Percentiles rank a stretch among this genome's conserved stretches.
phyloP scores from a whole-genome alignment of 1,284 basidiomycete species.

The Trametes pubescens region DNA sequence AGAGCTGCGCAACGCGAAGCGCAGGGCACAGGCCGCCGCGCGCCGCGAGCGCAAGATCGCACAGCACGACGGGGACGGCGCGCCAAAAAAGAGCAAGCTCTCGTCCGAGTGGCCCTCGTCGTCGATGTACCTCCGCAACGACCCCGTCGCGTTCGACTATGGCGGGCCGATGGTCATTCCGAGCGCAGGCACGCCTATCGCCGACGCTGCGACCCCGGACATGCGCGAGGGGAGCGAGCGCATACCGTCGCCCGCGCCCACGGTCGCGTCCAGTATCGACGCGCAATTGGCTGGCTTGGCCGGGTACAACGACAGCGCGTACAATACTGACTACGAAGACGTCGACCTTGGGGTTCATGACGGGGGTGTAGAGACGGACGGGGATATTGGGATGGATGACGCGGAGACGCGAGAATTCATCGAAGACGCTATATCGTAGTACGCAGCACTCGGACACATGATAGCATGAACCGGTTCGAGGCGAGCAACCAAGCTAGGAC shows the following conservation, averaged over 20 bases:
- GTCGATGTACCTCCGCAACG: constrained; percentile 17
- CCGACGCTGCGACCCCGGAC: constrained; percentile 20
- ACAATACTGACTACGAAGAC: constrained; percentile 44
- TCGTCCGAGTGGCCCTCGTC: constrained; percentile 24
- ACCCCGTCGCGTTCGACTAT: constrained; percentile 28
- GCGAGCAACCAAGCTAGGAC: constrained; percentile 4
- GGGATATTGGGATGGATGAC: constrained; percentile 36
- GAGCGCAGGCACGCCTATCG: constrained; percentile 8
- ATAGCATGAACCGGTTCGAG: background rate
- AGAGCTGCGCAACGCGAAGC: constrained; percentile 39
- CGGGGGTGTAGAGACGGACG: constrained; percentile 27
- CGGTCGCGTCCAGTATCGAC: constrained; percentile 56
- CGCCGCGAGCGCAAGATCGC: constrained; percentile 35
- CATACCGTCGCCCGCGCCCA: constrained; percentile 58
- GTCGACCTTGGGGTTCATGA: constrained; percentile 18
- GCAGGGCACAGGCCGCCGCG: constrained; percentile 38
- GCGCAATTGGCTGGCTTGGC: constrained; percentile 36
- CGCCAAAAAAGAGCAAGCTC: constrained; percentile 29
- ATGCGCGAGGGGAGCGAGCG: constrained; percentile 38
- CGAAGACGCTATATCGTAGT: constrained; percentile 18
- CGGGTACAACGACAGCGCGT: constrained; percentile 41
- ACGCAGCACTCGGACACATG: background rate
- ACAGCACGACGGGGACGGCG: constrained; percentile 30
- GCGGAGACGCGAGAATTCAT: constrained; percentile 26
- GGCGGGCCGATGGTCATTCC: constrained; percentile 36